Conservation (phyloP, 2,329 filamentous ascomycete species). For the Zalaria obscura region DNA sequence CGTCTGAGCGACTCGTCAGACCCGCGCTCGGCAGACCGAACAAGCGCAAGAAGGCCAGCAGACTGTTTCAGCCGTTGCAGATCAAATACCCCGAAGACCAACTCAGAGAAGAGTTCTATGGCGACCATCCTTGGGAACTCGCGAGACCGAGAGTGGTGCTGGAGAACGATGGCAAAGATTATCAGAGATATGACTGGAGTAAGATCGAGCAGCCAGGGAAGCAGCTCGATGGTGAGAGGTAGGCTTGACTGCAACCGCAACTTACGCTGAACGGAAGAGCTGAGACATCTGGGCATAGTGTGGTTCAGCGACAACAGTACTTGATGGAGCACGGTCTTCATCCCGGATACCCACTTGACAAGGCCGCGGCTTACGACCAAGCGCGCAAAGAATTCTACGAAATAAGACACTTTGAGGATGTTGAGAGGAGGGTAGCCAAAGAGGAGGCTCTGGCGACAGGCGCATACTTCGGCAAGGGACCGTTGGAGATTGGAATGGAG, state of each 20-base stretch:
- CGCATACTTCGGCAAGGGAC: constrained; percentile 72
- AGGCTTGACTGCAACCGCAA: constrained; percentile 13
- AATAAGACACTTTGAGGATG: constrained; percentile 66
- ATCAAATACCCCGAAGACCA: constrained; percentile 74
- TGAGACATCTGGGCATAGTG: constrained; percentile 21
- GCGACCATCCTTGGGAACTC: constrained; percentile 93
- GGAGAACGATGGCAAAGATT: constrained; percentile 74
- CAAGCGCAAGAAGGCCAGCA: constrained; percentile 49
- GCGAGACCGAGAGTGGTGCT: constrained; percentile 74
- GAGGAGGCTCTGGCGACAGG: constrained; percentile 81
- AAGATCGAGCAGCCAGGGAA: constrained; percentile 58
- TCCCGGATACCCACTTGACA: not conserved
- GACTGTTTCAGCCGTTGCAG: constrained; percentile 64
- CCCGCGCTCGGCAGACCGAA: constrained; percentile 31
- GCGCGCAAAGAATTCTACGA: constrained; percentile 85
- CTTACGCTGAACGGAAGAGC: constrained; percentile 2
- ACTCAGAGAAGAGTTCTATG: constrained; percentile 70
- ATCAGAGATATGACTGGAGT: constrained; percentile 65
- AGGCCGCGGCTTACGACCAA: constrained; percentile 64
- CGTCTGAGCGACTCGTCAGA: constrained; percentile 44
- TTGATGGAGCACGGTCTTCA: constrained; percentile 45
- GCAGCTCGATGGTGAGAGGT: constrained; percentile 75
- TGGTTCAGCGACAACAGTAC: constrained; percentile 82
- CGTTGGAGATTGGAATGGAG: constrained; percentile 62
- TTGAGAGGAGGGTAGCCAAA: constrained; percentile 65